These are phyloP conservation scores for Teunomyces barrocoloradensis DNA, from an alignment of 805 yeast genomes.

Conservation along the genomic window DNA sequence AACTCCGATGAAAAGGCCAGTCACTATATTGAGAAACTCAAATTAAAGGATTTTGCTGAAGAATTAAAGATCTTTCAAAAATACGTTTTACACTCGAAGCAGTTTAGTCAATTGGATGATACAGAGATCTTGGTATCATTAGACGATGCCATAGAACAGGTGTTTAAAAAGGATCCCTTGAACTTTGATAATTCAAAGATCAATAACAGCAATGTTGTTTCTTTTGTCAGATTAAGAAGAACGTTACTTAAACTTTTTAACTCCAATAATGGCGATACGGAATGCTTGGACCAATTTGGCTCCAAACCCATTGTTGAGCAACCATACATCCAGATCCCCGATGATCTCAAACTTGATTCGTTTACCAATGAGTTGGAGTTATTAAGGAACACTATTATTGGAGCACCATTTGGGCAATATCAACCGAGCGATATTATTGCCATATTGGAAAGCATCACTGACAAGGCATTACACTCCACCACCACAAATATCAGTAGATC, in stretches of 20 bases:
- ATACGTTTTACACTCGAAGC: slow-evolving; percentile 2
- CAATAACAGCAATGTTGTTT: slow-evolving; percentile 1
- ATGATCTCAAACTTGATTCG: slow-evolving; percentile 15
- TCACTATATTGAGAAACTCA: slow-evolving; percentile 11
- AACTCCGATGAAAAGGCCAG: background rate
- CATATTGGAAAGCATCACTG: slow-evolving; percentile 14
- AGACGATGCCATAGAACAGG: slow-evolving; percentile 3
- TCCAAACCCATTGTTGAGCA: background rate
- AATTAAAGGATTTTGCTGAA: slow-evolving; percentile 12
- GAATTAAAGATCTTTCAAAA: slow-evolving; percentile 18
- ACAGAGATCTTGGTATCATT: slow-evolving; percentile 11
- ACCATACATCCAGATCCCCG: slow-evolving; percentile 17
- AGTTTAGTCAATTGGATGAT: slow-evolving; percentile 4
- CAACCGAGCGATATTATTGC: slow-evolving; percentile 13
- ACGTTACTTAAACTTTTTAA: slow-evolving; percentile 6
- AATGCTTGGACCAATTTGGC: slow-evolving; percentile 7
- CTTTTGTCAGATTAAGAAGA: slow-evolving; percentile 5
- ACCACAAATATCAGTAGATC: slow-evolving; percentile 9
- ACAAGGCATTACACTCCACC: slow-evolving; percentile 12
- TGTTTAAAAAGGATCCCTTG: slow-evolving; percentile 2
- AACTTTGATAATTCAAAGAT: slow-evolving; percentile 1
- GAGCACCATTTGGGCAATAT: slow-evolving; percentile 6
- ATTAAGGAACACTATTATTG: slow-evolving; percentile 12
- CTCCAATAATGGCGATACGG: slow-evolving; percentile 7
- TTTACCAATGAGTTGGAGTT: slow-evolving; percentile 17